Base-by-base conservation (phyloP, 495 filamentous ascomycete species). In the Hypoxylon crocopeplum region DNA sequence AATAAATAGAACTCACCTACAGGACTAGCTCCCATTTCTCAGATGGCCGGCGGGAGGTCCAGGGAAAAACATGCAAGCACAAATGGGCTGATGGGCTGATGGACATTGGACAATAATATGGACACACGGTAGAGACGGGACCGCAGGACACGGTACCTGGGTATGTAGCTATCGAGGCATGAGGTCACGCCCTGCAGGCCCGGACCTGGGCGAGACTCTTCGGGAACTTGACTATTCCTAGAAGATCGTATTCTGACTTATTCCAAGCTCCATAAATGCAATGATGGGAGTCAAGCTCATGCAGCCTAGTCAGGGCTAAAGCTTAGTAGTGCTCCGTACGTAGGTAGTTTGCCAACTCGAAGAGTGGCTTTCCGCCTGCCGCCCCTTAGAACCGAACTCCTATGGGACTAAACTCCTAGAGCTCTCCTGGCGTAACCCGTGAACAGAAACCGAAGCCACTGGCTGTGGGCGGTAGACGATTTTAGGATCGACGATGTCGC, bases 121-220 rank as follows among this genome's bases (percentile, higher is more conserved):
- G 53, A 22, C 36, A n/a, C n/a, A n/a, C 37, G 30, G 53, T 36
- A 4, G 22, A 17, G 2, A 10, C 27, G 21, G 40, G 6, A 24
- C 46, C 29, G 13, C 5, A 32, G 48, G 53, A 54, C 36, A 52
- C 53, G 58, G 50, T 62, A 54, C 49, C 49, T 61, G 41, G 51
- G 40, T 62, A 62, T 52, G 56, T 65, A 60, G 33, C 40, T 60
- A 65, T 68, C 58, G 65, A 61, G 60, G 57, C 32, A 51, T 61
- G 57, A 57, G 44, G 45, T 62, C 62, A 66, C 57, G 62, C 51
- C 53, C 48, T 66, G 32, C 51, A n/a, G 51, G 29, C 38, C 50
- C 47, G 51, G 57, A 33, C 47, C 16, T 48, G 51, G 36, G 47
- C 52, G 56, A 62, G 62, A 66, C 49, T 40, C 52, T 44, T 49